Evolutionary conservation across 345 rosid genomes (phyloP).

Genomic region (Salix dunnii): DNA sequence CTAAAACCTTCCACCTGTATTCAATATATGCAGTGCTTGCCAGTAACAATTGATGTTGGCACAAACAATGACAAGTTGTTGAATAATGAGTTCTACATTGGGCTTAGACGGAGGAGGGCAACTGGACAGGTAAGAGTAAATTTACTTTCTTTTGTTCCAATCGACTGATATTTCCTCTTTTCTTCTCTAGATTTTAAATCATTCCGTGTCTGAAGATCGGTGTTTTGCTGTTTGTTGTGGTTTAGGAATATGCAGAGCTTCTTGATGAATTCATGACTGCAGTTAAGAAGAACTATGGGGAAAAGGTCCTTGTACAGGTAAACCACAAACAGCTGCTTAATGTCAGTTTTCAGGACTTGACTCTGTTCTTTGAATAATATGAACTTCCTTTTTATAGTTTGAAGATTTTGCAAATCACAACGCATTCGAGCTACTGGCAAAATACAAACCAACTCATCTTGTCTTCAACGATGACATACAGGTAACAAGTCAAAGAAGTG

Average conservation of each 20-base stretch:
- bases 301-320: constrained; percentile 85
- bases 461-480: constrained; percentile 98
- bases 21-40: constrained; percentile 26
- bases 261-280: constrained; percentile 85
- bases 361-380: not conserved
- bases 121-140: constrained; percentile 21
- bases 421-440: constrained; percentile 76
- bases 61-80: constrained; percentile 31
- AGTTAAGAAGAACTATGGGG: constrained; percentile 88
- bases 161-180: not conserved
- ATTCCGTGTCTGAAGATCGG: not conserved
- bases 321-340: not conserved
- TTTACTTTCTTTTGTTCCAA: not conserved
- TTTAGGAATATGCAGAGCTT: constrained; percentile 74
- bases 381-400: constrained; percentile 49
- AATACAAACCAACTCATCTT: constrained; percentile 70
- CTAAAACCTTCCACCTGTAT: not conserved
- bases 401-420: constrained; percentile 99
- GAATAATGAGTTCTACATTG: constrained; percentile 36
- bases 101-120: constrained; percentile 32
- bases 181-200: not conserved
- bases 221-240: not conserved
- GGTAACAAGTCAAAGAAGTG: constrained; percentile 30
- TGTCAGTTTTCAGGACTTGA: not conserved
- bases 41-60: constrained; percentile 37